Evolutionary conservation across 306 rosid genomes (phyloP).

Genomic region (Cicer chorassanicum): DNA sequence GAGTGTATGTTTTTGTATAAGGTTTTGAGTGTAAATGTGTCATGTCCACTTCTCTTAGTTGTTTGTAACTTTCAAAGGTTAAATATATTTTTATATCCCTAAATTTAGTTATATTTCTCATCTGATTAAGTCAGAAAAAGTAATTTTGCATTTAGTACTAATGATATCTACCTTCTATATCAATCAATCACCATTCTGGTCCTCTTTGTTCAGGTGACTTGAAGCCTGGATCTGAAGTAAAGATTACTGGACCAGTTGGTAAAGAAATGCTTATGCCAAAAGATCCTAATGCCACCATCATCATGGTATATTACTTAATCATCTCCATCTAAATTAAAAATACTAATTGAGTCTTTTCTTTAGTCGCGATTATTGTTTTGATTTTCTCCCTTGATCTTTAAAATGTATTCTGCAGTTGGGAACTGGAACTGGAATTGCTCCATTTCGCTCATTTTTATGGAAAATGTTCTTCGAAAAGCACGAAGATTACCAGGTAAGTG

Average conservation of each 20-base stretch:
- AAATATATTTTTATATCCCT: too few species aligned
- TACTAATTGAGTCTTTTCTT: not conserved
- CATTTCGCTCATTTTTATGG: slow-evolving; percentile 93
- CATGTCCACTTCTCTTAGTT: too few species aligned
- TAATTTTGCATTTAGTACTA: not conserved
- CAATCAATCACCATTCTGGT: not conserved
- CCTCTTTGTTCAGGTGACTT: slow-evolving; percentile 74
- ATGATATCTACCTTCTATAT: not conserved
- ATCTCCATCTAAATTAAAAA: slow-evolving; percentile 3
- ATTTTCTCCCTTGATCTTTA: slow-evolving; percentile 29
- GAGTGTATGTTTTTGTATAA: not conserved
- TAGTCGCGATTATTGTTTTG: slow-evolving; percentile 1
- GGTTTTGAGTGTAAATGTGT: not conserved
- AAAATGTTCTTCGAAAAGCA: slow-evolving; percentile 97
- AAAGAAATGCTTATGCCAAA: slow-evolving; percentile 99
- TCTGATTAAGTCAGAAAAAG: too few species aligned
- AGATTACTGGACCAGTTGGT: slow-evolving; percentile 91
- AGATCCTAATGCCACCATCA: slow-evolving; percentile 86
- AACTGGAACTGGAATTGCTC: slow-evolving; percentile 99
- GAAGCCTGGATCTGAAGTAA: slow-evolving; percentile 85
- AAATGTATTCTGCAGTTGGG: slow-evolving; percentile 66
- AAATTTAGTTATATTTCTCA: too few species aligned
- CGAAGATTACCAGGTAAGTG: slow-evolving; percentile 80
- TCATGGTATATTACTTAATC: slow-evolving; percentile 68
- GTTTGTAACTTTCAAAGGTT: too few species aligned